Evolutionary conservation across 1,284 basidiomycete genomes (phyloP).

Genomic region (Irpex lacteus): DNA sequence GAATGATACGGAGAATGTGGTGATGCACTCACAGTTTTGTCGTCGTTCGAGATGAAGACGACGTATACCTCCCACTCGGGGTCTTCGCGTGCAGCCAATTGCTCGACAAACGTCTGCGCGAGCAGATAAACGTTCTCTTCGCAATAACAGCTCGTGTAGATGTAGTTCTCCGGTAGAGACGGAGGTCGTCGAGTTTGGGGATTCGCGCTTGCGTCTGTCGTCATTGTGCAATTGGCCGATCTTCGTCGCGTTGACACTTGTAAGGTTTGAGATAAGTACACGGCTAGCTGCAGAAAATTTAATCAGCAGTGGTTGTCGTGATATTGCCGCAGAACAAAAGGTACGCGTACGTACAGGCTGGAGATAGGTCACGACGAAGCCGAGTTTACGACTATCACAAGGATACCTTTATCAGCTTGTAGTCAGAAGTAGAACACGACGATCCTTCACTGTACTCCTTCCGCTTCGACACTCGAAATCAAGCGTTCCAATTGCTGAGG

Average conservation of each 20-base stretch:
- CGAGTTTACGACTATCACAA: no score
- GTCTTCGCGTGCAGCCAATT: slow-evolving; percentile 18
- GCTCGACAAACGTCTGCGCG: slow-evolving; percentile 37
- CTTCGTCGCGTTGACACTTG: no score
- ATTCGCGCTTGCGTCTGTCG: no score
- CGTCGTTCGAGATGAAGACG: slow-evolving; percentile 65
- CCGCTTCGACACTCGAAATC: not conserved
- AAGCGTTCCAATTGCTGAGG: not conserved
- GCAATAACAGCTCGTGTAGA: slow-evolving; percentile 49
- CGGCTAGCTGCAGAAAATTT: no score
- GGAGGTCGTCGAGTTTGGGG: slow-evolving; percentile 18
- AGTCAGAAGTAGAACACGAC: no score
- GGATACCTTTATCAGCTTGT: no score
- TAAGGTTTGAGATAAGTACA: no score
- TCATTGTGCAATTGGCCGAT: no score
- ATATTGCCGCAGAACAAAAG: no score
- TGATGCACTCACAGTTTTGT: slow-evolving; percentile 46
- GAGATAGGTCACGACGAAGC: no score
- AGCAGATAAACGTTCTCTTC: slow-evolving; percentile 75
- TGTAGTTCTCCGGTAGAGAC: slow-evolving; percentile 25
- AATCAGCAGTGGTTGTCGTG: no score
- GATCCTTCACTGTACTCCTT: not conserved
- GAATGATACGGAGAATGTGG: not conserved
- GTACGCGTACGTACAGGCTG: no score
- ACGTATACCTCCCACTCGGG: slow-evolving; percentile 48